Percentiles rank a stretch among this genome's conserved stretches.
These are phyloP conservation scores for Zoysia pacifica DNA, from an alignment of 176 grass and related monocot species.

Conservation along the genomic window DNA sequence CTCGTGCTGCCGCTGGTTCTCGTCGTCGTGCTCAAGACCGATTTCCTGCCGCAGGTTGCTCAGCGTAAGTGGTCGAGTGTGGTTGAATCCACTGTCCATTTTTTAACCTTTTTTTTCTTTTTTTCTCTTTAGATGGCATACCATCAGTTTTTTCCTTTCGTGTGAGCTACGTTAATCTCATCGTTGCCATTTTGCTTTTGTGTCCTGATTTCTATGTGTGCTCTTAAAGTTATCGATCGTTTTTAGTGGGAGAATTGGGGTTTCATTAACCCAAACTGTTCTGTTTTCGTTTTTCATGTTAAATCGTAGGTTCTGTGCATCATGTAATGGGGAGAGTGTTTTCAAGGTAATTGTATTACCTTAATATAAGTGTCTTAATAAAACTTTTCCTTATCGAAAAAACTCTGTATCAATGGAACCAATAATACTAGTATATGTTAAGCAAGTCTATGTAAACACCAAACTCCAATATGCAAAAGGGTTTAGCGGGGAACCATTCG, in stretches of 20 bases:
- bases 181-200: not conserved
- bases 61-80: slow-evolving; percentile 17
- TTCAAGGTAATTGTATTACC: no score
- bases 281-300: no score
- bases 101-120: not conserved
- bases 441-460: not conserved
- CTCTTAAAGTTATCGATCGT: not conserved
- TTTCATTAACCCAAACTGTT: not conserved
- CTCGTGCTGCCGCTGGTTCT: slow-evolving; percentile 38
- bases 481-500: not conserved
- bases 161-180: not conserved
- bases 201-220: not conserved
- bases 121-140: not conserved
- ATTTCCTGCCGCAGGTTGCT: slow-evolving; percentile 23
- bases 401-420: no score
- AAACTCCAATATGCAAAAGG: not conserved
- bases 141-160: not conserved
- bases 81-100: not conserved
- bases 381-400: no score
- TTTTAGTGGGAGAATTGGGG: not conserved
- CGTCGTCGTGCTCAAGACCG: slow-evolving; percentile 30
- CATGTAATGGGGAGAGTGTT: no score
- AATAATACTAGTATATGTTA: not conserved
- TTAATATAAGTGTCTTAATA: no score
- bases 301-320: no score